Conservation (phyloP, 129 eudicot species). For the Centaurea solstitialis region DNA sequence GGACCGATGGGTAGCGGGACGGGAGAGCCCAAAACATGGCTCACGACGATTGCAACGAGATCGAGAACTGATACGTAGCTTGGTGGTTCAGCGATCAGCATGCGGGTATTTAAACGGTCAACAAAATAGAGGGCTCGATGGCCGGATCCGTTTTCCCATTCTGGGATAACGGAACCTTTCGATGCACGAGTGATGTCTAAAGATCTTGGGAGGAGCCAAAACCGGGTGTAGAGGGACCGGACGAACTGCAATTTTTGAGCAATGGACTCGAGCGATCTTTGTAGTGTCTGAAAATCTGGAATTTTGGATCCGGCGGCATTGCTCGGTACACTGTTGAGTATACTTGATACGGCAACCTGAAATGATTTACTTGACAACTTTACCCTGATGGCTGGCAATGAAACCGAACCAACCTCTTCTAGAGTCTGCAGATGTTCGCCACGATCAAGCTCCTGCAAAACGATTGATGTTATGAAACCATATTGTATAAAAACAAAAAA, state of each 20-base stretch:
- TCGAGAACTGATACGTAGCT: conserved; percentile 69
- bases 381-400: conserved; percentile 49
- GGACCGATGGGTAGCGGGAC: conserved; percentile 69
- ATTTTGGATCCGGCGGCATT: conserved; percentile 32
- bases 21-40: conserved; percentile 81
- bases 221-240: conserved; percentile 65
- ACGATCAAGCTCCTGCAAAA: conserved; percentile 63
- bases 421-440: conserved; percentile 47
- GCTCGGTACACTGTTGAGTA: conserved; percentile 45
- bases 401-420: conserved; percentile 61
- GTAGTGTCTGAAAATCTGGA: conserved; percentile 43
- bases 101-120: conserved; percentile 46
- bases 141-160: conserved; percentile 56
- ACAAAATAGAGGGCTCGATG: conserved; percentile 79
- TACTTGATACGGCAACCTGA: conserved; percentile 74
- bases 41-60: conserved; percentile 65
- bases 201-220: conserved; percentile 69
- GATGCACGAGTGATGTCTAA: conserved; percentile 67
- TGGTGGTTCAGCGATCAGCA: conserved; percentile 87
- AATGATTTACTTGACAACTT: conserved; percentile 68
- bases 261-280: conserved; percentile 44
- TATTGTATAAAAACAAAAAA: neutral
- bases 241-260: conserved; percentile 79
- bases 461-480: conserved; percentile 10
- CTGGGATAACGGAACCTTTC: conserved; percentile 65